Base-by-base conservation (phyloP, 306 rosid species). In the Parietaria judaica region DNA sequence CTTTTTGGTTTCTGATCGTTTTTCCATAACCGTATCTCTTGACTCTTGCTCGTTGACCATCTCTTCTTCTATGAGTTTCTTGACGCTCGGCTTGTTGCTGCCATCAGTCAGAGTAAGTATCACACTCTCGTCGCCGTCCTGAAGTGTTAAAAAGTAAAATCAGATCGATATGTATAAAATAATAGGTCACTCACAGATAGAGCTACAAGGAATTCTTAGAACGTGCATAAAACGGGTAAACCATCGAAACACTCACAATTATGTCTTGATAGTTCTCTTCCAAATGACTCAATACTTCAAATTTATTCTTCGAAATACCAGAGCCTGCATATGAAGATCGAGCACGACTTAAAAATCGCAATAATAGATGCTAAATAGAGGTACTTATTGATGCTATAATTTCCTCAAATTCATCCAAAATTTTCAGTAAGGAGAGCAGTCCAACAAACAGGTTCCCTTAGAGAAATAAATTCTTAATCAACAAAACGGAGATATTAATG, bases 61-160 rank as follows among this genome's bases (percentile, higher is more conserved):
- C 80, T 94, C 95, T 74, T 86, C 90, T 75, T 88, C 97, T 14
- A 94, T 94, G 67, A 94, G 95, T 79, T 89, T 89, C 86, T 86
- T 94, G 80, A 88, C 97, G 51, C 97, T 89, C 36, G 88, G 94
- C 83, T 86, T 89, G 68, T 70, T 73, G 51, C 72, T 73, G 47
- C 70, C 68, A 73, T 61, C n/a, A 53, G 56, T 63, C 72, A 65
- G 61, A 15, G 63, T 70, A 64, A 57, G 61, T 60, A 72, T 66
- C 16, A 58, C 69, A 64, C 66, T 66, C 71, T 67, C 87, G 56
- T 67, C 69, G 45, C 14, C 56, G n/a, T 79, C 91, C 97, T 90
- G 95, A 76, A 41, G 45, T 41, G 9, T 41, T 8, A 8, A 41
- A 5, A 49, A 49, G 6, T 49, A 49, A 49, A n/a, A 8, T 41